Percentiles rank a stretch among this genome's conserved stretches.
Evolutionary conservation across 208 protist genomes (phyloP).

Genomic region (Endotrypanum monterogeii): DNA sequence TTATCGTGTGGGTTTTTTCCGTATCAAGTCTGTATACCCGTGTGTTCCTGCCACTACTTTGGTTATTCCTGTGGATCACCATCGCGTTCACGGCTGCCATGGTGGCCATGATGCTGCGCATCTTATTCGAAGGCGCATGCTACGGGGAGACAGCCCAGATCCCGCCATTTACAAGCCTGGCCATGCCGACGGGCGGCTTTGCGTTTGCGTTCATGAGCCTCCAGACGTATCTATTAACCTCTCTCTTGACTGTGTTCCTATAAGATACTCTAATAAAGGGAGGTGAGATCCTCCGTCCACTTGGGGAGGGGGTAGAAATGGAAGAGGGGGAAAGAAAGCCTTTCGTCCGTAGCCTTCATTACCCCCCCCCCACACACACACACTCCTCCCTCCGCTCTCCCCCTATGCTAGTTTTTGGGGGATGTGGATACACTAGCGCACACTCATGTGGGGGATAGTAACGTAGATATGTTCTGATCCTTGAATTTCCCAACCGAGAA

Average conservation of each 20-base stretch:
- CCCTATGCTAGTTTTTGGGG: no score
- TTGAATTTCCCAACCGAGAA: no score
- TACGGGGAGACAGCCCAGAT: conserved; percentile 33
- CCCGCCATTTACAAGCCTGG: conserved; percentile 37
- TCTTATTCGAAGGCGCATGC: conserved; percentile 40
- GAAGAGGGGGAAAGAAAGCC: neutral
- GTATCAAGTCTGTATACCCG: conserved; percentile 47
- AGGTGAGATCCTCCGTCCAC: neutral
- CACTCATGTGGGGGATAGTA: no score
- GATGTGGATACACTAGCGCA: no score
- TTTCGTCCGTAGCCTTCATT: no score
- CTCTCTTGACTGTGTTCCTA: conserved; percentile 40
- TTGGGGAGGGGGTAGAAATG: neutral
- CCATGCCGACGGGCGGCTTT: conserved; percentile 47
- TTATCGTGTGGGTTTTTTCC: conserved; percentile 39
- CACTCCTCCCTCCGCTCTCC: no score
- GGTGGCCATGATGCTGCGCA: conserved; percentile 34
- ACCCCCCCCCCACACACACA: no score
- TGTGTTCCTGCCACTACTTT: conserved; percentile 52
- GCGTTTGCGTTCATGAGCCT: conserved; percentile 38
- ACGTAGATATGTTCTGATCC: no score
- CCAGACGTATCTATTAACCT: conserved; percentile 29
- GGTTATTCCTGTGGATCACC: conserved; percentile 46
- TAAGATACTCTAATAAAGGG: conserved; percentile 1
- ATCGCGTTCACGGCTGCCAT: conserved; percentile 32